Evolutionary conservation across 2,329 filamentous ascomycete genomes (phyloP), one percentile per base, ranked within the genome.

Genomic region (Paracoccidioides lutzii): DNA sequence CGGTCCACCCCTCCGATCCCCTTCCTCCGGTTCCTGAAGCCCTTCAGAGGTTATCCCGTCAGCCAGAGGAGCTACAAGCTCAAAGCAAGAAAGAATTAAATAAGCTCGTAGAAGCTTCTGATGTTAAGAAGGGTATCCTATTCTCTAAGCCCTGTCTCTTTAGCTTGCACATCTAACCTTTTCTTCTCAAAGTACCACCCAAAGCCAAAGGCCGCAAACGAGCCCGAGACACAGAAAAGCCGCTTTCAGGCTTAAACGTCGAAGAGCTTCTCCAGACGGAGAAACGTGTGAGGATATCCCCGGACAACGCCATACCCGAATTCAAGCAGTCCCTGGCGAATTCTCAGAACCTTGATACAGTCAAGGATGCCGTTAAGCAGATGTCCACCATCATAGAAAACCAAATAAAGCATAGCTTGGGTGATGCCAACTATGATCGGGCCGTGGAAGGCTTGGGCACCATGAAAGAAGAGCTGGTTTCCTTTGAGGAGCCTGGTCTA

Each of bases 161-260:
- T 28, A 43, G n/a, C 41, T 37, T 45, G 32, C 33, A 22, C 8
- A 5, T 4, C 15, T 50, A 33, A 59, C 42, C 5, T 38, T 38
- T 12, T 12, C 48, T 22, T 22, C 46, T 15, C 44, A 59, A 62
- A 85, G 89, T 95, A 0, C 87, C 88, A 6, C 83, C 85, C 0
- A 93, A 90, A 68, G 79, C 79, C 43, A 89, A 88, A 69, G 84
- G 87, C 40, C 84, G 83, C 59, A 85, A 85, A 65, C 75, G 77
- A 41, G 77, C 78, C 46, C 81, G 81, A 61, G 83, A 94, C 35
- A 72, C 79, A 0, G 79, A 85, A 57, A 91, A 91, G 63, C 93
- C 93, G 0, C 80, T 95, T 7, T 97, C 91, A 0, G 90, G 90
- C 22, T 83, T 98, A 43, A 87, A 97, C 63, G 80, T 97, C 42